phyloP scores from a whole-genome alignment of 441 rosid genomes.

The Oxalis stricta region DNA sequence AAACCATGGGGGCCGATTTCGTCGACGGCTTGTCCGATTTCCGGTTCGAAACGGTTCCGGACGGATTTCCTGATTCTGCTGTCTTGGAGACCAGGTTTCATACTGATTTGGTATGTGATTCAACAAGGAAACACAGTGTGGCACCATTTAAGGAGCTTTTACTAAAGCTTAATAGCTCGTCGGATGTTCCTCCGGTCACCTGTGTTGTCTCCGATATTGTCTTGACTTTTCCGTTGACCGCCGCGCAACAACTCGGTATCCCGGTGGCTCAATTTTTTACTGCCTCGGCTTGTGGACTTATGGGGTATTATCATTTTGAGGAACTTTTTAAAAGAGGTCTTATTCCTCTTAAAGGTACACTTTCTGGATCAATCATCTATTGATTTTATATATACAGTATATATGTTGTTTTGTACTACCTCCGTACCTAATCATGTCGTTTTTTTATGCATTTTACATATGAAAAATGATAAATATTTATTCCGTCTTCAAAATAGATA shows the following conservation, averaged over 20 bases:
- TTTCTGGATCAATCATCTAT: no score
- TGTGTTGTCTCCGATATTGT: conserved; percentile 14
- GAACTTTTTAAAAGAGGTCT: background rate
- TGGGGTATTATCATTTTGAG: background rate
- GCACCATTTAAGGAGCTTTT: conserved; percentile 11
- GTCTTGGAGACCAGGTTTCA: conserved; percentile 9
- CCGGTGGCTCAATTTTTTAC: background rate
- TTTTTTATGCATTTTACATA: no score
- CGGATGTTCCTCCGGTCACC: conserved; percentile 9
- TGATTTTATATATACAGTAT: no score
- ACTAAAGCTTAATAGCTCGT: background rate
- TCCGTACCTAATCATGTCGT: no score
- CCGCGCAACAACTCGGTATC: background rate
- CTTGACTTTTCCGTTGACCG: conserved; percentile 13
- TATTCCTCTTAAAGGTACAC: background rate
- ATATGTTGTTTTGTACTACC: no score
- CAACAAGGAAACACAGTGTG: conserved; percentile 4
- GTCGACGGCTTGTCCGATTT: conserved; percentile 5
- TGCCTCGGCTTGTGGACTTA: background rate
- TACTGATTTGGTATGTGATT: conserved; percentile 6
- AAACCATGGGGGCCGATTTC: conserved; percentile 6
- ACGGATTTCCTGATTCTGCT: conserved; percentile 9
- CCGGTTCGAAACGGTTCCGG: conserved; percentile 13
- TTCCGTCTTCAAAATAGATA: no score
- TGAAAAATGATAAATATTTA: no score